phyloP scores from a whole-genome alignment of 805 yeast species.

The Lachancea thermotolerans region DNA sequence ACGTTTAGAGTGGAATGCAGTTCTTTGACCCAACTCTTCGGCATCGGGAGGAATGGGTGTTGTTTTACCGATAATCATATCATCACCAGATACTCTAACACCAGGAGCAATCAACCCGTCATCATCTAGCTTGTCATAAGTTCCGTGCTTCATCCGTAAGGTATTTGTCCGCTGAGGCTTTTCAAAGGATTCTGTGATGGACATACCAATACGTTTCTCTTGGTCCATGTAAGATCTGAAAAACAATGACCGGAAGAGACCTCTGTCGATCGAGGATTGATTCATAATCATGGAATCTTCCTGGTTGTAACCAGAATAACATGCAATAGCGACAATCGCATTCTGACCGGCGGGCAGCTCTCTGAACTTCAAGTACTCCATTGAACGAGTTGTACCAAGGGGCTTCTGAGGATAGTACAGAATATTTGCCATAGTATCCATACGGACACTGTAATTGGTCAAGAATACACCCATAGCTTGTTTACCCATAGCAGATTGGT shows the following conservation, averaged over 20 bases:
- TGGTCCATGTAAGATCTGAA: conserved; percentile 98
- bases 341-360: conserved; percentile 99
- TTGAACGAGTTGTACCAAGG: conserved; percentile 92
- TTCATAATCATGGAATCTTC: conserved; percentile 99
- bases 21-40: conserved; percentile 97
- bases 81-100: conserved; percentile 97
- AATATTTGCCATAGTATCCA: conserved; percentile 99
- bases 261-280: conserved; percentile 95
- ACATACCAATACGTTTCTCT: conserved; percentile 97
- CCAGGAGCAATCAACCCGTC: conserved; percentile 99
- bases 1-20: conserved; percentile 95
- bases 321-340: conserved; percentile 95
- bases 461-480: conserved; percentile 99
- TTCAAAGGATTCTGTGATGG: conserved; percentile 95
- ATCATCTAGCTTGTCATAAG: conserved; percentile 95
- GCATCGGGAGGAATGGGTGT: conserved; percentile 99
- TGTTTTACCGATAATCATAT: conserved; percentile 96
- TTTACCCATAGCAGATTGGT: conserved; percentile 99
- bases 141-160: conserved; percentile 91
- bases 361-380: conserved; percentile 95
- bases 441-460: conserved; percentile 91
- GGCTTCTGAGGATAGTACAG: conserved; percentile 97
- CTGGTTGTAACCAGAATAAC: conserved; percentile 98
- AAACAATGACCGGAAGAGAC: conserved; percentile 89
- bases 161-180: conserved; percentile 95